A percentile compares a stretch with the other conserved stretches of the same genome.
phyloP scores from a whole-genome alignment of 2,329 filamentous ascomycete genomes.

The Fusarium newnesense region DNA sequence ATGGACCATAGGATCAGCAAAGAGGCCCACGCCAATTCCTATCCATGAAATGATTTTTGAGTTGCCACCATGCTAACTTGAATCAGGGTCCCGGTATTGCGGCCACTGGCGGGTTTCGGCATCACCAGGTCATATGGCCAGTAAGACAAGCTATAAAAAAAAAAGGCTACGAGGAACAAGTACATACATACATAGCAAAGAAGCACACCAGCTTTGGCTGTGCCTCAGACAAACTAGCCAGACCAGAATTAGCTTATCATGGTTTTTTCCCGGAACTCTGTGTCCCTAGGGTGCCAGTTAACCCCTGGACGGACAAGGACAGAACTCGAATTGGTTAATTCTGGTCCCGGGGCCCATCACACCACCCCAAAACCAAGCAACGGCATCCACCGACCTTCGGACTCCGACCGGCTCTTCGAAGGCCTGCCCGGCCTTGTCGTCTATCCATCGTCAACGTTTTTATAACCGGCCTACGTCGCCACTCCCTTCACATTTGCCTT shows the following conservation, averaged over 20 bases:
- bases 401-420: slow-evolving; percentile 42
- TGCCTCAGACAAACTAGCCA: slow-evolving; percentile 37
- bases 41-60: slow-evolving; percentile 2
- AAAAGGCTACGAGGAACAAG: slow-evolving; percentile 9
- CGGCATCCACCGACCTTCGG: slow-evolving; percentile 42
- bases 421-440: slow-evolving; percentile 12
- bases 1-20: slow-evolving; percentile 12
- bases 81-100: slow-evolving; percentile 34
- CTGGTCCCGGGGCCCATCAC: slow-evolving; percentile 43
- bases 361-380: slow-evolving; percentile 33
- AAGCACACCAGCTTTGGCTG: slow-evolving; percentile 20
- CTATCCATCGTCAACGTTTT: slow-evolving; percentile 39
- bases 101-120: slow-evolving; percentile 22
- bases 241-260: slow-evolving; percentile 35
- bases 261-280: slow-evolving; percentile 17
- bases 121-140: slow-evolving; percentile 43
- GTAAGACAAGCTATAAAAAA: slow-evolving; percentile 16
- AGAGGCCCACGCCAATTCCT: slow-evolving; percentile 9
- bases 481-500: slow-evolving; percentile 23
- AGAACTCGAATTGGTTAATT: slow-evolving; percentile 43
- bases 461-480: slow-evolving; percentile 43
- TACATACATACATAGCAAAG: too few relatives aligned
- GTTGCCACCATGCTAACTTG: slow-evolving; percentile 21
- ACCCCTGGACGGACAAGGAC: slow-evolving; percentile 34
- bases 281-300: slow-evolving; percentile 1